A percentile compares a stretch with the other conserved stretches of the same genome.
phyloP scores from a whole-genome alignment of 305 asterid species.

The Fraxinus greggii region DNA sequence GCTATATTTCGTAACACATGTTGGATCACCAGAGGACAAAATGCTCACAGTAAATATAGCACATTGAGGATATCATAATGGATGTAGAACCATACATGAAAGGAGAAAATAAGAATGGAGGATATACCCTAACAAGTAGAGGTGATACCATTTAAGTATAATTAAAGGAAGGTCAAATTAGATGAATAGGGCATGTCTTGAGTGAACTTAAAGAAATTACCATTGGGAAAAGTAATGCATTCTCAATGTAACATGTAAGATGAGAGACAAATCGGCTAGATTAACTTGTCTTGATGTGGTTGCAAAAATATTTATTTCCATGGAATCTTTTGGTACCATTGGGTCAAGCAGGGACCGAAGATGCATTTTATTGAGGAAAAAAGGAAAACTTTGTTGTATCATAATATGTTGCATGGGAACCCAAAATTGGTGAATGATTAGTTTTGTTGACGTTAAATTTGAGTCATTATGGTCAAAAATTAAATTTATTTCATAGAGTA shows the following conservation, averaged over 20 bases:
- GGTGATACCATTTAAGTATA: not conserved
- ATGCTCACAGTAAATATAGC: not conserved
- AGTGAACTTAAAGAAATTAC: not conserved
- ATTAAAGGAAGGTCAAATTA: not conserved
- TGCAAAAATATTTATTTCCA: not conserved
- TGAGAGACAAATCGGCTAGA: not conserved
- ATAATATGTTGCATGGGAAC: not conserved
- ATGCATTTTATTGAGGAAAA: not conserved
- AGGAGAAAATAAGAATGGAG: not conserved
- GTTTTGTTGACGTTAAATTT: slow-evolving; percentile 15
- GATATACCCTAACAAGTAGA: not conserved
- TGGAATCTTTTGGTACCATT: not conserved
- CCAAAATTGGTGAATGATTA: slow-evolving; percentile 9
- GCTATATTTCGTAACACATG: not conserved
- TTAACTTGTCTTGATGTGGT: not conserved
- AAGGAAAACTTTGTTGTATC: not conserved
- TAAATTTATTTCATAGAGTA: not conserved
- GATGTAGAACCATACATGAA: not conserved
- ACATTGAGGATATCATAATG: not conserved
- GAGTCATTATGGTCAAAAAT: slow-evolving; percentile 8
- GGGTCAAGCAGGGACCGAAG: not conserved
- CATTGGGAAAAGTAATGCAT: not conserved
- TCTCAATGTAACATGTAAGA: not conserved
- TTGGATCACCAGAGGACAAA: not conserved
- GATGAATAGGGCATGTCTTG: not conserved